phyloP scores from a whole-genome alignment of 331 rosid species.

The Quercus phellos region DNA sequence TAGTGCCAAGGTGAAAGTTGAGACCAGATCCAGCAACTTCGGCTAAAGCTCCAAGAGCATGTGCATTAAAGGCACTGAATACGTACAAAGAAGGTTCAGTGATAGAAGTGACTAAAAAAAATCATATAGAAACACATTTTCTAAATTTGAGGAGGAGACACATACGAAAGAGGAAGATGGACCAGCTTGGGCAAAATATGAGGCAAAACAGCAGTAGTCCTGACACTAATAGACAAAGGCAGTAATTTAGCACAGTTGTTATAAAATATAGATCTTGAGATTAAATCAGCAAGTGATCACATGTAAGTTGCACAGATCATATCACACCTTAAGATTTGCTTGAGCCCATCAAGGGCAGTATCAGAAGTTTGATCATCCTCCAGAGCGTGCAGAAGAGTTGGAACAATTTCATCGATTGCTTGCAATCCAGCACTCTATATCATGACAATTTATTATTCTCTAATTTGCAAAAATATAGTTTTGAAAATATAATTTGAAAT shows the following conservation, averaged over 20 bases:
- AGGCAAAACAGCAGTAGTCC: conserved; percentile 90
- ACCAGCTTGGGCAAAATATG: conserved; percentile 94
- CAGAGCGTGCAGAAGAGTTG: conserved; percentile 89
- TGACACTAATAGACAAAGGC: conserved; percentile 49
- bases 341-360: conserved; percentile 96
- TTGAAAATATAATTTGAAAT: neutral
- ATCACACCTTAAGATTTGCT: conserved; percentile 86
- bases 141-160: conserved; percentile 15
- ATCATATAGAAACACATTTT: conserved; percentile 1
- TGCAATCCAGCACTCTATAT: conserved; percentile 94
- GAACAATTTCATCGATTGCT: conserved; percentile 96
- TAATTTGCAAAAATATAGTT: neutral
- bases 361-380: conserved; percentile 88
- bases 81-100: conserved; percentile 14
- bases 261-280: neutral
- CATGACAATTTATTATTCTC: conserved; percentile 17
- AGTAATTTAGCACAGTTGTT: conserved; percentile 15
- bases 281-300: neutral
- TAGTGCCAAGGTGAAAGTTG: conserved; percentile 69
- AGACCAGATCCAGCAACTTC: conserved; percentile 96
- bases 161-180: conserved; percentile 87
- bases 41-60: conserved; percentile 93
- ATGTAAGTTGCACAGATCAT: neutral
- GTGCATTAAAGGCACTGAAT: conserved; percentile 88
- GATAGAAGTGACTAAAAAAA: neutral